Conservation (phyloP, 2,329 filamentous ascomycete genomes). For the Colletotrichum caudatum region DNA sequence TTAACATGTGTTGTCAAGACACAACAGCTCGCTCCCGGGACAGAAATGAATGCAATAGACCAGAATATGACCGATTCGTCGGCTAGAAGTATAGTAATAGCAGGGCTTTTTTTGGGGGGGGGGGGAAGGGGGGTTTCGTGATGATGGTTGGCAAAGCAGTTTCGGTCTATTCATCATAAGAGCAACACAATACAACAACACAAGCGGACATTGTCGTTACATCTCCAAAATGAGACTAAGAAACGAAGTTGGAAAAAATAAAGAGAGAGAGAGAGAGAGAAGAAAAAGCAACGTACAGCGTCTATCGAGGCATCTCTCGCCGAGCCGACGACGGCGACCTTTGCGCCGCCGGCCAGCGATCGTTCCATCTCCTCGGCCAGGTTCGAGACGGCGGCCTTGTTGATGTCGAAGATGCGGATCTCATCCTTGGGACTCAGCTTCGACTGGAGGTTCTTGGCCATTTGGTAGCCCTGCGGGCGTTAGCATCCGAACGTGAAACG, state of each 20-base stretch:
- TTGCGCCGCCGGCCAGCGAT: conserved; percentile 58
- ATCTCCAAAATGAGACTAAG: conserved; percentile 38
- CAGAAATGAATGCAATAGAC: conserved; percentile 63
- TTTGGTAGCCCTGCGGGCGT: conserved; percentile 66
- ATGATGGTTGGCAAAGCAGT: conserved; percentile 17
- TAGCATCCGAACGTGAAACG: not conserved
- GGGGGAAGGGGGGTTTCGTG: not conserved
- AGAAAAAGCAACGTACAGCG: conserved; percentile 58
- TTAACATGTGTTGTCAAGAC: conserved; percentile 43
- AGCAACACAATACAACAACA: not conserved
- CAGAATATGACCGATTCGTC: conserved; percentile 65
- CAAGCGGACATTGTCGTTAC: not conserved
- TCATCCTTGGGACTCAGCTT: conserved; percentile 65
- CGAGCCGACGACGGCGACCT: conserved; percentile 58
- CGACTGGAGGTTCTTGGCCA: conserved; percentile 71
- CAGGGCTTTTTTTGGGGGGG: not conserved
- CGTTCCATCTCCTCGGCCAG: conserved; percentile 61
- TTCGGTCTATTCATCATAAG: conserved; percentile 5
- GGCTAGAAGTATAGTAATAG: conserved; percentile 51
- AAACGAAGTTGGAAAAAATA: not conserved
- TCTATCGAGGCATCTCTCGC: conserved; percentile 63
- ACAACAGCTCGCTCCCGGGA: not conserved
- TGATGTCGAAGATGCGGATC: conserved; percentile 68
- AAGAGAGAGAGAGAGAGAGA: not conserved
- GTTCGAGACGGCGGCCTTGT: conserved; percentile 59